Base-by-base conservation (phyloP, 768 basidiomycete species). In the Pisolithus orientalis region DNA sequence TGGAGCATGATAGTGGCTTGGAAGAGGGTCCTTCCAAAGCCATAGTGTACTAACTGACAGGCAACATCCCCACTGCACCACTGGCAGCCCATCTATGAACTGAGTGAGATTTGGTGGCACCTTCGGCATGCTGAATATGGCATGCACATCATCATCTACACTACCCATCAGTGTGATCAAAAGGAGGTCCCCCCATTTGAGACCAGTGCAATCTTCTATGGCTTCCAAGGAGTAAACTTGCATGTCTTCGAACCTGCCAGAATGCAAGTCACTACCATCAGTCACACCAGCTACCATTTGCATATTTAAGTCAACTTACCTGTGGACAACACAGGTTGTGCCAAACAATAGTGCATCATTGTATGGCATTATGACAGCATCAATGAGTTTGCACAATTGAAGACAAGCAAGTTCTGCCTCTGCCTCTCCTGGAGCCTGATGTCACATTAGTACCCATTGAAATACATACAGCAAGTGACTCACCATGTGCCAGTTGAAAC, bases 401-500 rank as follows among this genome's bases (percentile, higher is more conserved):
- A 55, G 42, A 6, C 10, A 32, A 17, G 54, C 54, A 2, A 52
- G 50, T 21, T 52, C 54, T 0, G 47, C 47, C 32, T 52, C 47
- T 1, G 54, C 54, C 45, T 55, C 51, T 3, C 45, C 46, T 10
- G 39, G 50, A 7, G 54, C 46, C 51, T 55, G 21, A 9, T 8
- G n/a, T 10, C 13, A 4, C 4, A 27, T 11, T 16, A 27, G 44
- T 13, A 39, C 13, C 28, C 7, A 2, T 3, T 5, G 10, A 38
- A 2, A 25, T 37, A 4, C 13, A 13, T 29, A 13, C 10, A 11
- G 28, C 9, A 10, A 48, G 17, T 5, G 5, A 51, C 55, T 28
- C 45, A 64, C 69, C 34, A 24, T 53, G 46, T 62, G 53, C 60
- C 64, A 68, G 45, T 70, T 65, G 39, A 73, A 74, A 2, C 76